These are phyloP conservation scores for Aspergillus steynii DNA, from an alignment of 495 filamentous ascomycete genomes.

Conservation along the genomic window DNA sequence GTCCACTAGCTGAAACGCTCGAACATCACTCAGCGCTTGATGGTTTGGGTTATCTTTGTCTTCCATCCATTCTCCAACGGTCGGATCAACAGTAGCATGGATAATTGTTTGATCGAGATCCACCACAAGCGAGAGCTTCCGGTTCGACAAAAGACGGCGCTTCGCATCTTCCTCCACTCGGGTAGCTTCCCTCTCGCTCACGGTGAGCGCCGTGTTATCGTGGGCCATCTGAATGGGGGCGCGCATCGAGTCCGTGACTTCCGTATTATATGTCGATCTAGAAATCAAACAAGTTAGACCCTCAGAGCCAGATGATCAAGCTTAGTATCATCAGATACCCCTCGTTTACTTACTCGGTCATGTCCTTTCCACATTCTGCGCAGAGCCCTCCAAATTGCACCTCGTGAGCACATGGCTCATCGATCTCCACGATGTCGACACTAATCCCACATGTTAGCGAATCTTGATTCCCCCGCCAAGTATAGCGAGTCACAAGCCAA, in stretches of 20 bases:
- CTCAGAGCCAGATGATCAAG: not conserved
- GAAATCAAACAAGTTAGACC: not conserved
- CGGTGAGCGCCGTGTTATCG: slow-evolving; percentile 77
- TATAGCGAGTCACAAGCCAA: not conserved
- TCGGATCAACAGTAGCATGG: slow-evolving; percentile 95
- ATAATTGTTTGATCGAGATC: slow-evolving; percentile 99
- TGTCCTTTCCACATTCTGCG: slow-evolving; percentile 91
- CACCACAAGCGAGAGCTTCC: slow-evolving; percentile 90
- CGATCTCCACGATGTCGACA: slow-evolving; percentile 69
- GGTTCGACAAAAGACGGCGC: slow-evolving; percentile 70
- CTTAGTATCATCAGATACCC: not conserved
- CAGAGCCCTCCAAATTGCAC: slow-evolving; percentile 90
- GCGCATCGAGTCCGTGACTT: slow-evolving; percentile 64
- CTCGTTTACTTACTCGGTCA: slow-evolving; percentile 67
- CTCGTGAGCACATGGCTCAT: slow-evolving; percentile 89
- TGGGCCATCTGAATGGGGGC: slow-evolving; percentile 93
- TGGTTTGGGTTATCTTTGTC: slow-evolving; percentile 89
- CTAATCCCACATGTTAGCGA: slow-evolving; percentile 28
- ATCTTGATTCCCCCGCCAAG: not conserved
- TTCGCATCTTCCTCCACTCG: slow-evolving; percentile 84
- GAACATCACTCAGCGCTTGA: slow-evolving; percentile 83
- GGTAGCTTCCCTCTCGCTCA: slow-evolving; percentile 72
- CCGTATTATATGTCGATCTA: slow-evolving; percentile 60
- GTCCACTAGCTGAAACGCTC: slow-evolving; percentile 80
- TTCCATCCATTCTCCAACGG: slow-evolving; percentile 90